phyloP scores from a whole-genome alignment of 331 rosid species.

The Quercus tomentella region DNA sequence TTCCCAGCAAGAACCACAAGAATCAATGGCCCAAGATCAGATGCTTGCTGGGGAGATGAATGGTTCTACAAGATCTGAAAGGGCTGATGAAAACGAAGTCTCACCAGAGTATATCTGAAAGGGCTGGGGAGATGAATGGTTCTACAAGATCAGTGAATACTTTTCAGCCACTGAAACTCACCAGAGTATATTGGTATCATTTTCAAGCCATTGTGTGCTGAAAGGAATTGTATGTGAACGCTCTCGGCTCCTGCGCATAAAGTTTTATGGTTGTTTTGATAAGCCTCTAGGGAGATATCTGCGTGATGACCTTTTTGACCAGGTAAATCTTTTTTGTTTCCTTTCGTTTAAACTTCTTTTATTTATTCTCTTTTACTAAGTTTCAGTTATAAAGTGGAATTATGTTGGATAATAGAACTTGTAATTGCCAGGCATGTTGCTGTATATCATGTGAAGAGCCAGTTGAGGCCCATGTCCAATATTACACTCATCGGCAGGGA shows the following conservation, averaged over 20 bases:
- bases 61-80: background rate
- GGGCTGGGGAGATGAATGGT: constrained; percentile 33
- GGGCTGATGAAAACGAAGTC: too few relatives aligned
- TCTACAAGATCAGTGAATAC: constrained; percentile 41
- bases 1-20: constrained; percentile 45
- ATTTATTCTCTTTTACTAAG: background rate
- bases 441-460: constrained; percentile 80
- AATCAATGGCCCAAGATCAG: constrained; percentile 32
- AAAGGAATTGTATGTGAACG: constrained; percentile 86
- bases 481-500: constrained; percentile 89
- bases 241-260: constrained; percentile 82
- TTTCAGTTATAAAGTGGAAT: constrained; percentile 2
- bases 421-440: constrained; percentile 42
- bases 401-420: background rate
- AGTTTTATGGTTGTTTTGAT: constrained; percentile 85
- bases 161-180: constrained; percentile 78
- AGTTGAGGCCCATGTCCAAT: constrained; percentile 66
- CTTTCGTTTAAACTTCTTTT: constrained; percentile 2
- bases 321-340: constrained; percentile 32
- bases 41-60: constrained; percentile 41
- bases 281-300: constrained; percentile 97
- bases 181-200: constrained; percentile 89
- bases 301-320: constrained; percentile 75
- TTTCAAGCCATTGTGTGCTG: constrained; percentile 78
- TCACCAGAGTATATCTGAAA: constrained; percentile 77